phyloP scores from a whole-genome alignment of 768 basidiomycete genomes.

The Lentinus brumalis region DNA sequence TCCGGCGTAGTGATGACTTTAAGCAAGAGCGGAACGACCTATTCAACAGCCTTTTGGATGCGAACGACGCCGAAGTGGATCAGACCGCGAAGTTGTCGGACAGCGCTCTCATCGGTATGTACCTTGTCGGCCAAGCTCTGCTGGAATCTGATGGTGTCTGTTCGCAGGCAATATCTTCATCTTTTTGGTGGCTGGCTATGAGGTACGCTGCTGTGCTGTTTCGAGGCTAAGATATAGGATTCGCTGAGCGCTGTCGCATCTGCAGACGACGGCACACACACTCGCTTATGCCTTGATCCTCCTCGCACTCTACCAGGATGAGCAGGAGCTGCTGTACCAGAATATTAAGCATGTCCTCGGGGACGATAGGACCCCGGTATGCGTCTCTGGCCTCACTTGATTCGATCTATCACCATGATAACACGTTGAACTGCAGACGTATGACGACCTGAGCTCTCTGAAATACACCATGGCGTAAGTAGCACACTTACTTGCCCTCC shows the following conservation, averaged over 20 bases:
- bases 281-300: constrained; percentile 37
- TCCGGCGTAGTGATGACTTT: constrained; percentile 38
- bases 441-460: constrained; percentile 31
- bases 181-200: constrained; percentile 56
- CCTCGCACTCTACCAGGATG: constrained; percentile 42
- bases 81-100: constrained; percentile 41
- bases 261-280: constrained; percentile 38
- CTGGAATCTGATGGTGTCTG: too few relatives aligned
- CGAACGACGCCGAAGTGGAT: constrained; percentile 41
- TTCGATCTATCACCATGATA: neutral
- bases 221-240: neutral
- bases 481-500: neutral
- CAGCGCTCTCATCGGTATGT: constrained; percentile 40
- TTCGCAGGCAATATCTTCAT: constrained; percentile 37
- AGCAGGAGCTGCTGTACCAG: constrained; percentile 40
- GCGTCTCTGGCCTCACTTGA: constrained; percentile 4
- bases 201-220: constrained; percentile 34
- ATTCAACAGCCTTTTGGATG: constrained; percentile 52
- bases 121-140: too few relatives aligned
- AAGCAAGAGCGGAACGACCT: constrained; percentile 50
- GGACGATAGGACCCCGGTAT: constrained; percentile 31
- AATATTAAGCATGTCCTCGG: constrained; percentile 31
- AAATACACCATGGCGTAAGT: constrained; percentile 29
- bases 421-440: constrained; percentile 20
- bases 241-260: too few relatives aligned